Evolutionary conservation across 805 yeast species (phyloP).

Genomic region (Monosporozyma aerobia): DNA sequence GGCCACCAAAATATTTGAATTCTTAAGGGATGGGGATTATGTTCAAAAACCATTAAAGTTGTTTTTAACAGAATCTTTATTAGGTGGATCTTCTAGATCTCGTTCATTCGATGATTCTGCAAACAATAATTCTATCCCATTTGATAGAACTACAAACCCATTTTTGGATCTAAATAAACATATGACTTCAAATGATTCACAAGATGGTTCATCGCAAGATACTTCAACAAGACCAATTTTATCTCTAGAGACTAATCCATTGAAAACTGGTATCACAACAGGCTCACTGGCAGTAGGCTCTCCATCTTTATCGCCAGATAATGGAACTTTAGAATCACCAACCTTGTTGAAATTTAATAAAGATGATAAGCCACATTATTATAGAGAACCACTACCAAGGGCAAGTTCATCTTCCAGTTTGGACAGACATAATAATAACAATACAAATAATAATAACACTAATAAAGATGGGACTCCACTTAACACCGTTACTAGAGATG

Average conservation of each 20-base stretch:
- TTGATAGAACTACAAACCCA: constrained; percentile 2
- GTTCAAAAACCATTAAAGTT: constrained; percentile 17
- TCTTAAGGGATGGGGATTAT: constrained; percentile 10
- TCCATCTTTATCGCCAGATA: constrained; percentile 27
- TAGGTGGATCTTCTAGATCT: background rate
- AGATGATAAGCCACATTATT: constrained; percentile 19
- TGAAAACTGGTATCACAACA: constrained; percentile 14
- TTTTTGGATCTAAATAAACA: background rate
- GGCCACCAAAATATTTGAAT: constrained; percentile 17
- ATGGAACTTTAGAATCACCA: constrained; percentile 20
- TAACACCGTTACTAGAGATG: background rate
- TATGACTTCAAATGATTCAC: background rate
- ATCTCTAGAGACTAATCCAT: constrained; percentile 22
- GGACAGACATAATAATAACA: background rate
- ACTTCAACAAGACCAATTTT: constrained; percentile 15
- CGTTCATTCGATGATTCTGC: constrained; percentile 1
- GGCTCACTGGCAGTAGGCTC: constrained; percentile 17
- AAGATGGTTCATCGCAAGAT: background rate
- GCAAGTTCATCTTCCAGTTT: background rate
- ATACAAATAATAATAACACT: background rate
- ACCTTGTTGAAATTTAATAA: constrained; percentile 22
- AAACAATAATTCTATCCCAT: no score
- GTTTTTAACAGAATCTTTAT: constrained; percentile 28
- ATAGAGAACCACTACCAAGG: constrained; percentile 27
- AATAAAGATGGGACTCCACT: background rate